phyloP scores from a whole-genome alignment of 192 early-diverging fungal genomes.

The Globomyces pollinis-pini region DNA sequence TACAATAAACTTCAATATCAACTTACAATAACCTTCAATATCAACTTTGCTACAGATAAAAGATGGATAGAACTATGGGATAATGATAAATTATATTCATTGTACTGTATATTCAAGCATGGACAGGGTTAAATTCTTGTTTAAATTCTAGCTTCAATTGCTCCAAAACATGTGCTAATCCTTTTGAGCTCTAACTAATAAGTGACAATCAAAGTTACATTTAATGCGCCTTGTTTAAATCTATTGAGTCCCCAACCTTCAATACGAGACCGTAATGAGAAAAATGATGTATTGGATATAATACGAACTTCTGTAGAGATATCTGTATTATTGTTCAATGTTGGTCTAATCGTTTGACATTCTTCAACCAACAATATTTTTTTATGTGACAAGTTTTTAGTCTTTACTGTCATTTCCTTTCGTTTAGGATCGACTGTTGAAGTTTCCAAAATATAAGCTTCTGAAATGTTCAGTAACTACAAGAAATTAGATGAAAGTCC shows the following conservation, averaged over 20 bases:
- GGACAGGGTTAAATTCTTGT: too few species aligned
- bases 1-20: too few species aligned
- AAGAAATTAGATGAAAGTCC: too few species aligned
- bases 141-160: slow-evolving; percentile 19
- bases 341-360: slow-evolving; percentile 58
- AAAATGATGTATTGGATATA: slow-evolving; percentile 81
- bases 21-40: too few species aligned
- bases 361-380: slow-evolving; percentile 92
- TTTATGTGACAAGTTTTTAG: slow-evolving; percentile 87
- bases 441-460: slow-evolving; percentile 88
- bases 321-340: slow-evolving; percentile 49
- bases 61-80: too few species aligned
- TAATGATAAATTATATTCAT: too few species aligned
- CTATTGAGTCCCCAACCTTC: slow-evolving; percentile 82
- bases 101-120: too few species aligned
- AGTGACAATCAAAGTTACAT: too few species aligned
- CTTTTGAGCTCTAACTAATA: slow-evolving; percentile 35
- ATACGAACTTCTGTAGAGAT: slow-evolving; percentile 78
- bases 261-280: slow-evolving; percentile 64
- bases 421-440: slow-evolving; percentile 70
- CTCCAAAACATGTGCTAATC: slow-evolving; percentile 37
- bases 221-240: slow-evolving; percentile 72
- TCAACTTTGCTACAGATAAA: too few species aligned
- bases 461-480: slow-evolving; percentile 70
- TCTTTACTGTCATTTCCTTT: slow-evolving; percentile 72